These are phyloP conservation scores for Tricholoma terreum DNA, from an alignment of 768 basidiomycete species.

Conservation along the genomic window DNA sequence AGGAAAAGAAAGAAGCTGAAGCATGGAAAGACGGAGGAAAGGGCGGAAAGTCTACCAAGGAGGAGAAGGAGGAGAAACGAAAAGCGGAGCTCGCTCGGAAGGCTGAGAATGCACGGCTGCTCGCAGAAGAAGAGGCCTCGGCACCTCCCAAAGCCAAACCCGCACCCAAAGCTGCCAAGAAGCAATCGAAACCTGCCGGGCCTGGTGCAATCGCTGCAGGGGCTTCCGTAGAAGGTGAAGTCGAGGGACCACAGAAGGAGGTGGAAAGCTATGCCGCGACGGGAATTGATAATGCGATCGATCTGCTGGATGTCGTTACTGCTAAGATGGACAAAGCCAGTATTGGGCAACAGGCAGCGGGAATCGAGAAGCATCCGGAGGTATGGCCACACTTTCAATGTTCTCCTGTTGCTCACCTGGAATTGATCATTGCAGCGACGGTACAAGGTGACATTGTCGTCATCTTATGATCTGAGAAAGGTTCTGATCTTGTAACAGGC, in stretches of 20 bases:
- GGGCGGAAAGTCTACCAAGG: constrained; percentile 55
- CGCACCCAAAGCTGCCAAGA: constrained; percentile 60
- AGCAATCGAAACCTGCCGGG: constrained; percentile 66
- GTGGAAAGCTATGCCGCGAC: constrained; percentile 76
- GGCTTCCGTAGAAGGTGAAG: constrained; percentile 37
- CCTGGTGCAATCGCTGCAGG: constrained; percentile 86
- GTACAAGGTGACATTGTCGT: constrained; percentile 61
- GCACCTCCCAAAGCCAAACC: constrained; percentile 57
- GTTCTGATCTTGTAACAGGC: constrained; percentile 40
- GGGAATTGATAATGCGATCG: constrained; percentile 87
- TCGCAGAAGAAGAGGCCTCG: constrained; percentile 84
- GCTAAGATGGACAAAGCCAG: constrained; percentile 94
- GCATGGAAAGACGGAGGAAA: constrained; percentile 66
- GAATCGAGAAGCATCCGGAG: constrained; percentile 90
- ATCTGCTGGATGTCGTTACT: constrained; percentile 84
- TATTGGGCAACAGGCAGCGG: constrained; percentile 81
- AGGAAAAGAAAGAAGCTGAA: constrained; percentile 73
- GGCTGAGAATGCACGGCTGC: constrained; percentile 77
- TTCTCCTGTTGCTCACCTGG: constrained; percentile 5
- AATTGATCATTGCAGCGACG: constrained; percentile 54
- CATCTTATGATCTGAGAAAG: constrained; percentile 2
- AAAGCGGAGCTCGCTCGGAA: constrained; percentile 80
- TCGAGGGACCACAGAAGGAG: constrained; percentile 27
- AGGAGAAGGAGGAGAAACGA: constrained; percentile 79
- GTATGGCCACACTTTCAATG: constrained; percentile 34